These are phyloP conservation scores for Rauvolfia tetraphylla DNA, from an alignment of 257 asterid genomes.

Conservation along the genomic window DNA sequence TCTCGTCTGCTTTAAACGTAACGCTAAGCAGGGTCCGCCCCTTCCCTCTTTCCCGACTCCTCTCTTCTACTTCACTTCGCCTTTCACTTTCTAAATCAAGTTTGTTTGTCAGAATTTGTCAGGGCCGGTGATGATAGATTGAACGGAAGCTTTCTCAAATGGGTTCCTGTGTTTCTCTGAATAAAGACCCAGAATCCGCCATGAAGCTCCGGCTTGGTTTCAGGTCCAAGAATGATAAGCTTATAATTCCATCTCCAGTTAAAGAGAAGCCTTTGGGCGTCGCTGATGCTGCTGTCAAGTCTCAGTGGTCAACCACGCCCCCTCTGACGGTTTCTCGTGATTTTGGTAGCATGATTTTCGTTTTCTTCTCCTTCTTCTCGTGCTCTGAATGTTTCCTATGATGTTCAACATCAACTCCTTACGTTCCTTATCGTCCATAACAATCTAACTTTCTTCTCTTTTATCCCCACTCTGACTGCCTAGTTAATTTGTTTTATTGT, in stretches of 20 bases:
- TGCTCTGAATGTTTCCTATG: neutral
- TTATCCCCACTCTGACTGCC: neutral
- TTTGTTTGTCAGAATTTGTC: neutral
- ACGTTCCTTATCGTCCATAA: neutral
- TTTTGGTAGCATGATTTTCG: conserved; percentile 23
- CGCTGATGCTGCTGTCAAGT: conserved; percentile 30
- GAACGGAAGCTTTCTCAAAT: conserved; percentile 8
- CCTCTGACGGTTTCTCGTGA: conserved; percentile 16
- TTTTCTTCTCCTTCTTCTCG: neutral
- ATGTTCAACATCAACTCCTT: neutral
- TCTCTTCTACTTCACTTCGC: conserved; percentile 15
- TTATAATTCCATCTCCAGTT: conserved; percentile 51
- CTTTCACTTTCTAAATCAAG: neutral
- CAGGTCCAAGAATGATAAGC: conserved; percentile 42
- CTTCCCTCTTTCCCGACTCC: conserved; percentile 6
- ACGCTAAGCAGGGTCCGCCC: conserved; percentile 6
- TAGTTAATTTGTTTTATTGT: neutral
- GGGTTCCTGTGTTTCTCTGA: conserved; percentile 44
- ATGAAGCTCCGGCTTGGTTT: conserved; percentile 37
- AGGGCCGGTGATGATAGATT: conserved; percentile 10
- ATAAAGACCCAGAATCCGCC: conserved; percentile 36
- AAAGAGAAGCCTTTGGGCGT: conserved; percentile 31
- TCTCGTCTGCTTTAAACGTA: conserved; percentile 11
- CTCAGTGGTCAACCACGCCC: conserved; percentile 32
- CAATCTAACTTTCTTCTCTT: neutral